Base-by-base conservation (phyloP, 2,329 filamentous ascomycete genomes). In the Chaetomiaceae sp. region DNA sequence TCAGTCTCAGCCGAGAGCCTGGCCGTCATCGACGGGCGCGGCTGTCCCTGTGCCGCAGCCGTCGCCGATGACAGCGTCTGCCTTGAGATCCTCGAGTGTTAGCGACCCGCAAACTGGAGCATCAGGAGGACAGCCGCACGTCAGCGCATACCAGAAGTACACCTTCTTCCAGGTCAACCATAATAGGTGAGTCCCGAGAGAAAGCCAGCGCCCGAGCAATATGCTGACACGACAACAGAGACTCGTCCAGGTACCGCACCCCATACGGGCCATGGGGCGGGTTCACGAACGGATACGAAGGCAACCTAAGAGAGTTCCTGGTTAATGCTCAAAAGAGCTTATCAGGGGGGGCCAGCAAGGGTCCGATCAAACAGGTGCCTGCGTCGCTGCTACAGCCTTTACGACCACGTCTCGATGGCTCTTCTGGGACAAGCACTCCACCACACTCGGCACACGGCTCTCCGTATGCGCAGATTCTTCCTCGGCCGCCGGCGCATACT, bases 241-340 rank as follows among this genome's bases (percentile, higher is more conserved):
- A 79, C 53, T 68, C 76, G 5, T 70, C 73, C 7, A 75, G 75
- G 48, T 83, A 85, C 53, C 73, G 77, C 44, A 82, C 78, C 4
- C 81, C 81, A 1, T 85, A 84, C 60, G 73, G 76, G 14, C 68
- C 72, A 2, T 73, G 69, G 66, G 75, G 77, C 20, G 81, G 79
- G 0, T 83, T 83, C 58, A 80, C 76, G 30, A 83, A 83, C 54
- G 79, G 78, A 4, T 82, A 82, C 50, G 77, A 82, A 62, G 77
- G 76, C 17, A 75, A 75, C 42, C 54, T 75, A 16, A 68, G 70
- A 43, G 71, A 72, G 16, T 73, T 77, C 51, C 54, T 77, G 39
- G 70, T 74, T 64, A 69, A 67, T 48, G 67, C 67, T 9, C 70
- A 70, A 19, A 65, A 70, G 33, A 65, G 68, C 4, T 61, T 73